A percentile compares a stretch with the other conserved stretches of the same genome.
Conservation (phyloP, 257 asterid genomes). For the Mitragyna speciosa region DNA sequence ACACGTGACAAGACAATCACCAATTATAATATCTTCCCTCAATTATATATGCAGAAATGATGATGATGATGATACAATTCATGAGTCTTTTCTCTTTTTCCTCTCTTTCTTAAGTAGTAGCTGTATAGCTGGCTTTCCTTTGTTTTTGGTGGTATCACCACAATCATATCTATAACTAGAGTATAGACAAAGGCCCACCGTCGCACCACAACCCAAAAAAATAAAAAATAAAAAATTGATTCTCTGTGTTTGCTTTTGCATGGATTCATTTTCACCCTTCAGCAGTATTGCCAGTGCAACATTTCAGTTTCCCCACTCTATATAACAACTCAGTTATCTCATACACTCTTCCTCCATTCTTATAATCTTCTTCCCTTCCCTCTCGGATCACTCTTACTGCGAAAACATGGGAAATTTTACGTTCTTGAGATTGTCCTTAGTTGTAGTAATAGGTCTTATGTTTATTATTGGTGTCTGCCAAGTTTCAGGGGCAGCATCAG, state of each 20-base stretch:
- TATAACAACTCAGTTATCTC: not conserved
- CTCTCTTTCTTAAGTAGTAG: not conserved
- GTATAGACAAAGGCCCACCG: constrained; percentile 7
- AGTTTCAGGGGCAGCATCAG: constrained; percentile 20
- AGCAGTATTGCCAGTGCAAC: not conserved
- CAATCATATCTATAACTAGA: constrained; percentile 10
- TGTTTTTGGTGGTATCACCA: not conserved
- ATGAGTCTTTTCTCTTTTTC: not conserved
- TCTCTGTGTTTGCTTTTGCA: not conserved
- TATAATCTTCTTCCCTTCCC: not conserved
- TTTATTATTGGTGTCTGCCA: constrained; percentile 32
- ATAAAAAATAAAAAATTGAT: not conserved
- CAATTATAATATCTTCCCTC: not conserved
- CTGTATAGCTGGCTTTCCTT: constrained; percentile 3
- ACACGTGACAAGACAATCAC: constrained; percentile 9
- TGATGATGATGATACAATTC: not conserved
- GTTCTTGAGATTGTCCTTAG: not conserved
- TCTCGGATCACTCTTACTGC: no score
- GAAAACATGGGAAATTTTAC: constrained; percentile 4
- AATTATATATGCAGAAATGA: not conserved
- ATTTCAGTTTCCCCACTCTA: constrained; percentile 1
- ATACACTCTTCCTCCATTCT: constrained; percentile 17
- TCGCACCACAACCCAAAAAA: not conserved
- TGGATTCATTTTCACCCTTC: not conserved
- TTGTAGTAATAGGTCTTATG: constrained; percentile 8